phyloP scores from a whole-genome alignment of 2,329 filamentous ascomycete species.

The Amesomyces nigricolor region DNA sequence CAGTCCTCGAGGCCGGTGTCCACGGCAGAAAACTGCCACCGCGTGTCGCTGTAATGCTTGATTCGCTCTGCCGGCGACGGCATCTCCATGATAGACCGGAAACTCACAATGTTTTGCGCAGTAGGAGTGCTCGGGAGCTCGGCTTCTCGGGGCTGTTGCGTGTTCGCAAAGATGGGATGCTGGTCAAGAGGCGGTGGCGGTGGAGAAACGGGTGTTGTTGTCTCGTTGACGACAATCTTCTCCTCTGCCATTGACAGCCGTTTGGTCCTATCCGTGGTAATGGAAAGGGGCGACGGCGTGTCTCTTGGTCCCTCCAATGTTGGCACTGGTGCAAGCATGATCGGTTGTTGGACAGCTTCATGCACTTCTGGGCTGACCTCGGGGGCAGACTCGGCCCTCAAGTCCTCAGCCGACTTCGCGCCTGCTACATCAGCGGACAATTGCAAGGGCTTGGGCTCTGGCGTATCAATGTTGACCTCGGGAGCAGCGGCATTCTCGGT shows the following conservation, averaged over 20 bases:
- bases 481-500: background rate
- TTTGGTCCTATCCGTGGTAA: conserved; percentile 30
- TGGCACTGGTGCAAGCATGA: conserved; percentile 29
- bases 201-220: conserved; percentile 32
- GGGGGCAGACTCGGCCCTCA: conserved; percentile 6
- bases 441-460: background rate
- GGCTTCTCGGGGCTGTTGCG: background rate
- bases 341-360: conserved; percentile 18
- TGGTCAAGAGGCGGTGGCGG: conserved; percentile 36
- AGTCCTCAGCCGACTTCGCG: background rate
- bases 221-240: conserved; percentile 35
- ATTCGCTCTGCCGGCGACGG: conserved; percentile 63
- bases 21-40: conserved; percentile 62
- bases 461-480: background rate
- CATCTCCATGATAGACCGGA: conserved; percentile 73
- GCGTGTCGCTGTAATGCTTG: conserved; percentile 64
- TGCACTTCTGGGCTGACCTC: conserved; percentile 19
- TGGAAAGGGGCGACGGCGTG: conserved; percentile 40
- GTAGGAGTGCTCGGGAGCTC: conserved; percentile 8
- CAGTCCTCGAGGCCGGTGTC: conserved; percentile 68
- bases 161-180: conserved; percentile 30
- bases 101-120: conserved; percentile 44
- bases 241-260: conserved; percentile 42
- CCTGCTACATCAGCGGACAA: background rate
- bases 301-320: conserved; percentile 15